Evolutionary conservation across 768 basidiomycete genomes (phyloP), one percentile per base, ranked within the genome.

Genomic region (Termitomyces sp.): DNA sequence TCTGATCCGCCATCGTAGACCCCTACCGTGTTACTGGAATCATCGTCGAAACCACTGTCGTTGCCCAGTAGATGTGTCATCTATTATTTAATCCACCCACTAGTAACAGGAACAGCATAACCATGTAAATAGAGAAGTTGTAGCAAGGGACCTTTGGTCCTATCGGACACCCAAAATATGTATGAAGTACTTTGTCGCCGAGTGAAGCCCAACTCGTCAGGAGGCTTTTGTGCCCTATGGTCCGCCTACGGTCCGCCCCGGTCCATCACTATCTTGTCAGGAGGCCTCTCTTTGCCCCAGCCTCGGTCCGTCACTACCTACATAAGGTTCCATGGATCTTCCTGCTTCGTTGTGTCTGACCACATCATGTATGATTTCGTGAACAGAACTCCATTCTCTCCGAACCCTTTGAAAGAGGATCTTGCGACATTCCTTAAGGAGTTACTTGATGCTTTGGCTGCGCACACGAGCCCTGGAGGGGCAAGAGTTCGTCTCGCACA

Each of bases 21-120:
- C 93, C 97, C 32, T 99, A 99, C 76, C 91, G 91, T 59, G 96
- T 99, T 61, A 96, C 93, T 27, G 73, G 81, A 66, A 92, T 91
- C 72, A 86, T 94, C 60, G 87, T 93, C 57, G 93, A 95, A 80
- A 96, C 95, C 56, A 94, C 92, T 57, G 62, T 86, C 68, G 79
- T 91, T 65, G 80, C 85, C 71, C 79, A 82, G 71, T 88, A 79
- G 70, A 68, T 32, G 16, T 1, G 8, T 40, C 40, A 49, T 49
- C 14, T 33, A 5, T 14, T 5, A 49, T 12, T 22, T 22, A 13
- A 33, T 33, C 1, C 20, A 33, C n/a, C n/a, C n/a, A n/a, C n/a
- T n/a, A n/a, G n/a, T n/a, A n/a, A 30, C 5, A 33, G 42, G 36
- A 48, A 5, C 26, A 24, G 14, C 24, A 30, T 18, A 20, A 37